Conservation (phyloP, 1,284 basidiomycete species). For the Mycosarcoma maydis region DNA sequence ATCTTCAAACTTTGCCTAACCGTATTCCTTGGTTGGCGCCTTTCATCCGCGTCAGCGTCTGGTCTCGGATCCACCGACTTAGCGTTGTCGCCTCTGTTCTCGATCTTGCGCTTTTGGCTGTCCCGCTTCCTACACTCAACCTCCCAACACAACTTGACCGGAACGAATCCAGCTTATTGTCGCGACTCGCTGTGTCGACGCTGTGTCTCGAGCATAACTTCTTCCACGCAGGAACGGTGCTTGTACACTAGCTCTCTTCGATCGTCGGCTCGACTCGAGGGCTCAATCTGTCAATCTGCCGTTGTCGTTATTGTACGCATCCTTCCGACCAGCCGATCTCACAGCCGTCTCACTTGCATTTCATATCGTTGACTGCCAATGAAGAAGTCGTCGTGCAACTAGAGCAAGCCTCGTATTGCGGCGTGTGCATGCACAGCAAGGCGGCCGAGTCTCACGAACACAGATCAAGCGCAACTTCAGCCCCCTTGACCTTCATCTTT, state of each 20-base stretch:
- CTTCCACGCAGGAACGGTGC: too few relatives aligned
- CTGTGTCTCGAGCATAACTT: too few relatives aligned
- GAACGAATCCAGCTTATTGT: too few relatives aligned
- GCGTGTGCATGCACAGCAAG: neutral
- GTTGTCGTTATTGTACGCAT: neutral
- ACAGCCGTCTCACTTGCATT: constrained; percentile 5
- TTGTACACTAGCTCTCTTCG: too few relatives aligned
- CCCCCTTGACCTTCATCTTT: neutral
- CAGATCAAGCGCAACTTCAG: neutral
- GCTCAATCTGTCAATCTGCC: neutral
- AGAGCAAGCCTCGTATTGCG: constrained; percentile 7
- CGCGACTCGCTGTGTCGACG: too few relatives aligned
- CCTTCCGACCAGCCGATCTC: neutral
- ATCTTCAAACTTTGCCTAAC: neutral
- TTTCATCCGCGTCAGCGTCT: too few relatives aligned
- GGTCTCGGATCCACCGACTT: too few relatives aligned
- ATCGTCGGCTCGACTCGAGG: neutral
- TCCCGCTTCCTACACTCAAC: constrained; percentile 42
- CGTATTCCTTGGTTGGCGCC: neutral
- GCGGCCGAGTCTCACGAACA: neutral
- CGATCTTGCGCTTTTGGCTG: too few relatives aligned
- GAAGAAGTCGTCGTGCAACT: constrained; percentile 11
- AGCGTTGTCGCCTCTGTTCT: too few relatives aligned
- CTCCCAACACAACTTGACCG: constrained; percentile 1
- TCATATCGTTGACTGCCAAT: constrained; percentile 20